Percentiles rank a stretch among this genome's conserved stretches.
These are phyloP conservation scores for Fusarium vanettenii DNA, from an alignment of 2,329 filamentous ascomycete genomes.

Conservation along the genomic window DNA sequence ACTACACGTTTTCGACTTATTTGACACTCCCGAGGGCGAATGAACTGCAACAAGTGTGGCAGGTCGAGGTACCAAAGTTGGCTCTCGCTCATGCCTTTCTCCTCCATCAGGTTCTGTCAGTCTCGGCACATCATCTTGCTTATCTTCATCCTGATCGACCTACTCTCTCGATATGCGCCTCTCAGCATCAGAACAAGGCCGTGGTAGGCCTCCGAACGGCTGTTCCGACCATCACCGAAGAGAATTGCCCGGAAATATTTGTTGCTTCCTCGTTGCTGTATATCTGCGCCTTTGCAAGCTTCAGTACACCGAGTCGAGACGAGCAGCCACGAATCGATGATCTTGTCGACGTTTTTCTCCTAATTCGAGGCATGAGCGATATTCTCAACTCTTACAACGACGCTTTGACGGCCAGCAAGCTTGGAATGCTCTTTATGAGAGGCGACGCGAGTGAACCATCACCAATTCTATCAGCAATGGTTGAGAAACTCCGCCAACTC, in stretches of 20 bases:
- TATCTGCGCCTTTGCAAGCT: constrained; percentile 47
- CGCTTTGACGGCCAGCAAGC: constrained; percentile 1
- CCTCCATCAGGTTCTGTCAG: constrained; percentile 48
- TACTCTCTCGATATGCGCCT: constrained; percentile 40
- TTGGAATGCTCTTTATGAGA: constrained; percentile 8
- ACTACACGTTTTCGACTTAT: constrained; percentile 47
- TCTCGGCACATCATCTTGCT: constrained; percentile 46
- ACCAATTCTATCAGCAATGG: constrained; percentile 5
- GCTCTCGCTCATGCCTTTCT: constrained; percentile 44
- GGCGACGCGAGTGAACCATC: background rate
- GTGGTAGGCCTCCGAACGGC: constrained; percentile 45
- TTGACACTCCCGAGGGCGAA: constrained; percentile 46
- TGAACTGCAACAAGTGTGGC: constrained; percentile 46
- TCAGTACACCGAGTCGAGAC: constrained; percentile 29
- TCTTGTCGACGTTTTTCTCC: constrained; percentile 47
- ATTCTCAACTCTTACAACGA: constrained; percentile 43
- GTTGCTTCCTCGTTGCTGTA: constrained; percentile 46
- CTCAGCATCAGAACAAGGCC: constrained; percentile 49
- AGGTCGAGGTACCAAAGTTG: constrained; percentile 42
- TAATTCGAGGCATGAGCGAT: constrained; percentile 46
- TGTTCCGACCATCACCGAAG: constrained; percentile 39
- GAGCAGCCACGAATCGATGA: constrained; percentile 44
- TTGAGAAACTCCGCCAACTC: constrained; percentile 21
- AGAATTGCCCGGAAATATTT: constrained; percentile 50
- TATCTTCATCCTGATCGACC: constrained; percentile 41